phyloP scores from a whole-genome alignment of 441 rosid species.

The Croton setiger region DNA sequence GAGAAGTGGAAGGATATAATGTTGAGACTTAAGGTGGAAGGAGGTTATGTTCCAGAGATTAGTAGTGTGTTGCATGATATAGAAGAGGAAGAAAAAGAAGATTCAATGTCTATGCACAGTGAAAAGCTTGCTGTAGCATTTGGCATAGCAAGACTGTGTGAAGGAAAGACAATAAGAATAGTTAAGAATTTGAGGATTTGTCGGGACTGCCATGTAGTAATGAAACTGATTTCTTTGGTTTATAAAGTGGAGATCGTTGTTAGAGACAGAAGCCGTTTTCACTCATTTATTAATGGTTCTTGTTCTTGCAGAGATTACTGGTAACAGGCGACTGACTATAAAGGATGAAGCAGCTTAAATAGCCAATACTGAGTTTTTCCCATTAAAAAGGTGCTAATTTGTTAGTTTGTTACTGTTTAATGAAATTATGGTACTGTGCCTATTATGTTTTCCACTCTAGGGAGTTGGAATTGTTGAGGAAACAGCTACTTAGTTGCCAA shows the following conservation, averaged over 20 bases:
- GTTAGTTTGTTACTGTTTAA: too few species aligned
- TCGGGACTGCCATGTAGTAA: conserved; percentile 68
- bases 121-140: conserved; percentile 84
- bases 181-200: conserved; percentile 85
- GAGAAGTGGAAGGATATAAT: conserved; percentile 62
- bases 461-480: too few species aligned
- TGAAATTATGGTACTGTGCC: too few species aligned
- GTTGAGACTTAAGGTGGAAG: conserved; percentile 55
- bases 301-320: conserved; percentile 89
- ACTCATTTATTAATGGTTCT: conserved; percentile 55
- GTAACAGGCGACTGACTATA: conserved; percentile 37
- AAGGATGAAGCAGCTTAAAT: too few species aligned
- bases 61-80: conserved; percentile 61
- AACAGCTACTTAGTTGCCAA: too few species aligned
- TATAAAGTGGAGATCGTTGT: conserved; percentile 54
- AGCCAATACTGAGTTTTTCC: too few species aligned
- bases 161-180: conserved; percentile 57
- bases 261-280: conserved; percentile 90
- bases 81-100: conserved; percentile 81
- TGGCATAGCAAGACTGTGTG: conserved; percentile 49
- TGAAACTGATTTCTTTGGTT: conserved; percentile 67
- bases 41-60: conserved; percentile 63
- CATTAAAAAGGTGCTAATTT: too few species aligned
- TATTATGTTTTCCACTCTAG: too few species aligned
- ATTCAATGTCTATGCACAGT: conserved; percentile 61